Evolutionary conservation across 805 yeast genomes (phyloP), one percentile per base, ranked within the genome.

Genomic region (Teunomyces panamensis): DNA sequence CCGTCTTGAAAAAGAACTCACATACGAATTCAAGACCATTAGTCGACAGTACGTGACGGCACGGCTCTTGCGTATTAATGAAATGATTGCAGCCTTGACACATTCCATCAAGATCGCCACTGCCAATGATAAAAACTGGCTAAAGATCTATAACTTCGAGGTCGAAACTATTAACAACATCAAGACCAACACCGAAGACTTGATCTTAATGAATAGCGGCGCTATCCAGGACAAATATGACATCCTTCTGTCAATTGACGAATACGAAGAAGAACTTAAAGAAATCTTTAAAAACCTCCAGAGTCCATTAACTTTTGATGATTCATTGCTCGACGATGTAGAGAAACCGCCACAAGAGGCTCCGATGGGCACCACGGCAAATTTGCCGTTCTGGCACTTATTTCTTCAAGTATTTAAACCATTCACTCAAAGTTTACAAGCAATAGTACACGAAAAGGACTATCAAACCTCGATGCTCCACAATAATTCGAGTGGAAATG

Each of bases 231-330:
- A 48, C 32, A 51, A 50, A 28, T 51, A 48, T n/a, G 57, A 57
- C 20, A 48, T 60, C 2, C 44, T 60, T 11, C 50, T 44, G 30
- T 46, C 55, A 0, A 39, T 57, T 8, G 59, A 56, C 5, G 69
- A 67, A 30, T 63, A 62, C 45, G 71, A 71, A 45, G 55, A 57
- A 7, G 73, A 68, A 49, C 54, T 73, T 9, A 37, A 52, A 5
- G 68, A 60, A 28, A 52, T 72, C 8, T 53, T 67, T 29, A 49
- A 56, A 7, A 62, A 62, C 36, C 49, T 68, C 5, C 69, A 67
- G 45, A 62, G 67, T 53, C 77, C 76, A 1, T 53, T 67, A 20
- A 62, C 56, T 9, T 55, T 69, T 36, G 76, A 72, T 45, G 58
- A 56, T 5, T 53, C 57, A 9, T 55, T 70, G 30, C 47, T 45